Percentiles rank a stretch among this genome's conserved stretches.
Conservation (phyloP, 2,329 filamentous ascomycete species). For the Sporothrix pseudoabietina region DNA sequence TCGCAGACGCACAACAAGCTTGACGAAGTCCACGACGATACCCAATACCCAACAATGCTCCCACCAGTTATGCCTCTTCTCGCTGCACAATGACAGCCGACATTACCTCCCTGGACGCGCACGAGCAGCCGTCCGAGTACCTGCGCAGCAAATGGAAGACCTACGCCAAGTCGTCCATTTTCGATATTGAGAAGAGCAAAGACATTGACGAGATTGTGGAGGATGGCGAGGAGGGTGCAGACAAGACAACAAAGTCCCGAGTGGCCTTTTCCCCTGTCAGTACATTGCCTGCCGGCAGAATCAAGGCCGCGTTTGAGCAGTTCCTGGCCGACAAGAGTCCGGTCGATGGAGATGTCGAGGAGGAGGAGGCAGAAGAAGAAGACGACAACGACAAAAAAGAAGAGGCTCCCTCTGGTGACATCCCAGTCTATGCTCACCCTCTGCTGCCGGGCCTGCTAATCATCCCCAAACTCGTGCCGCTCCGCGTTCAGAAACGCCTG, state of each 20-base stretch:
- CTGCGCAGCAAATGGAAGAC: slow-evolving; percentile 75
- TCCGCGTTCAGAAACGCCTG: slow-evolving; percentile 66
- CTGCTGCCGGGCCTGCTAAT: slow-evolving; percentile 77
- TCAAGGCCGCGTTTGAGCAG: slow-evolving; percentile 49
- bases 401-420: slow-evolving; percentile 34
- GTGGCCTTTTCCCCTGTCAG: slow-evolving; percentile 50
- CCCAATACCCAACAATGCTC: background rate
- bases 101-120: slow-evolving; percentile 65
- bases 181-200: slow-evolving; percentile 54
- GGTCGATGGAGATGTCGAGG: slow-evolving; percentile 27
- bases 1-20: background rate
- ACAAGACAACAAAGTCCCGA: background rate
- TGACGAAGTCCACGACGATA: background rate
- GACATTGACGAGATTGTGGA: slow-evolving; percentile 59
- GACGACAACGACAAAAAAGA: background rate
- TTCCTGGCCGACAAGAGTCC: slow-evolving; percentile 40
- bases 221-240: background rate
- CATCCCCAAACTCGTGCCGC: slow-evolving; percentile 72
- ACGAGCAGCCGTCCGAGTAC: slow-evolving; percentile 72
- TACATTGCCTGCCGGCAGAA: slow-evolving; percentile 47
- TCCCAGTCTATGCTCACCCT: slow-evolving; percentile 63
- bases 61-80: background rate
- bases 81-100: slow-evolving; percentile 45
- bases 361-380: background rate
- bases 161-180: slow-evolving; percentile 63